phyloP scores from a whole-genome alignment of 805 yeast species.

The Metschnikowia cerradonensis region DNA sequence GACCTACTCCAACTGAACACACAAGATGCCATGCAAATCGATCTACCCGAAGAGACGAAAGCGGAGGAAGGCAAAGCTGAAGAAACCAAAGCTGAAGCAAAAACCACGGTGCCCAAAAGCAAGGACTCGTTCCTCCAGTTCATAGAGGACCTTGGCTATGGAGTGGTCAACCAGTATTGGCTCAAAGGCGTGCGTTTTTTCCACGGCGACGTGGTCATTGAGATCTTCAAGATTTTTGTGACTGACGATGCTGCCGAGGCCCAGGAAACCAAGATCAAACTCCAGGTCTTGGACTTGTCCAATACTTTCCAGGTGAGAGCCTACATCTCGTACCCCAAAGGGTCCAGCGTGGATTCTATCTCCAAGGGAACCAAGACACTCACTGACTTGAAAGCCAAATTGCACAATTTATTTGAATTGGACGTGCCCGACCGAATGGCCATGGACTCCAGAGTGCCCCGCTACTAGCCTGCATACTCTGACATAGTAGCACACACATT shows the following conservation, averaged over 20 bases:
- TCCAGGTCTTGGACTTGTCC: constrained; percentile 47
- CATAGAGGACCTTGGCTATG: constrained; percentile 68
- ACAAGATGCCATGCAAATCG: constrained; percentile 5
- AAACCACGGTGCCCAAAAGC: background rate
- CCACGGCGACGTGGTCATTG: constrained; percentile 58
- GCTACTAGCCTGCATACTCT: background rate
- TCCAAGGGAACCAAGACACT: constrained; percentile 63
- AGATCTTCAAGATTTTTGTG: constrained; percentile 47
- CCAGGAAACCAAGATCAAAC: constrained; percentile 24
- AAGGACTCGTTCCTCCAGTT: constrained; percentile 39
- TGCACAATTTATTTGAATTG: constrained; percentile 64
- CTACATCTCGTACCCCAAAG: constrained; percentile 62
- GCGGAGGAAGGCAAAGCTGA: background rate
- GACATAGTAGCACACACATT: too few relatives aligned
- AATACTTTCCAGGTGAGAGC: constrained; percentile 58
- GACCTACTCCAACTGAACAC: background rate
- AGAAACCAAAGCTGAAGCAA: too few relatives aligned
- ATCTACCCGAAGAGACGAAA: background rate
- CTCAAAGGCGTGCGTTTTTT: constrained; percentile 58
- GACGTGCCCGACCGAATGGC: constrained; percentile 71
- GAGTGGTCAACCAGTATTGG: constrained; percentile 58
- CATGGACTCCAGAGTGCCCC: constrained; percentile 72
- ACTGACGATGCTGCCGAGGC: constrained; percentile 28
- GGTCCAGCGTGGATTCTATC: constrained; percentile 72
- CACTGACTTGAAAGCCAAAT: constrained; percentile 56